These are phyloP conservation scores for Monilinia vaccinii-corymbosi DNA, from an alignment of 2,329 filamentous ascomycete genomes.

Conservation along the genomic window DNA sequence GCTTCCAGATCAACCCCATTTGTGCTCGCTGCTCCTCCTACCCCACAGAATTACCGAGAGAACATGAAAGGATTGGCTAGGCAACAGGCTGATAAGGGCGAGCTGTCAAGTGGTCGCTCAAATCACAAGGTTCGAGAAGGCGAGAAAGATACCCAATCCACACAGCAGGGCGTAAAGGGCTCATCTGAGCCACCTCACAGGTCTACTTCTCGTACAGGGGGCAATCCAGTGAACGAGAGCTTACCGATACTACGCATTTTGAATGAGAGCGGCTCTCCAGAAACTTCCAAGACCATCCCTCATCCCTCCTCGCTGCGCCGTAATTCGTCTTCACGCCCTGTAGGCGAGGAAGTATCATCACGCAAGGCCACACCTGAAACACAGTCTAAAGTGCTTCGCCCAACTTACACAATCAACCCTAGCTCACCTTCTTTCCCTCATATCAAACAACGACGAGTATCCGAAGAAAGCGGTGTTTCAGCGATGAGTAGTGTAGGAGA, in stretches of 20 bases:
- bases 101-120: neutral
- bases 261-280: neutral
- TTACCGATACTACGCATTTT: neutral
- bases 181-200: slow-evolving; percentile 6
- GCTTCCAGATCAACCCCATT: slow-evolving; percentile 16
- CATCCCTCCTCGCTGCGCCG: slow-evolving; percentile 7
- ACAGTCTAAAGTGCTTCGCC: slow-evolving; percentile 12
- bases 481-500: slow-evolving; percentile 42
- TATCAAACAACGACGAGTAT: slow-evolving; percentile 45
- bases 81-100: neutral
- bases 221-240: neutral
- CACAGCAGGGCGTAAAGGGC: neutral
- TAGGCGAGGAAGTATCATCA: slow-evolving; percentile 9
- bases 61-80: slow-evolving; percentile 2
- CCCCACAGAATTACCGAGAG: slow-evolving; percentile 15
- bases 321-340: slow-evolving; percentile 14
- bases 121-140: neutral
- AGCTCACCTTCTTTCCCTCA: slow-evolving; percentile 40
- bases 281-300: neutral
- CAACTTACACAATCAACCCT: slow-evolving; percentile 40
- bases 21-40: slow-evolving; percentile 22
- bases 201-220: neutral
- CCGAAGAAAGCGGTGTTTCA: slow-evolving; percentile 42
- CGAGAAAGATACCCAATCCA: neutral
- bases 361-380: slow-evolving; percentile 12